Base-by-base conservation (phyloP, 257 asterid genomes). In the Nicotiana obtusifolia region DNA sequence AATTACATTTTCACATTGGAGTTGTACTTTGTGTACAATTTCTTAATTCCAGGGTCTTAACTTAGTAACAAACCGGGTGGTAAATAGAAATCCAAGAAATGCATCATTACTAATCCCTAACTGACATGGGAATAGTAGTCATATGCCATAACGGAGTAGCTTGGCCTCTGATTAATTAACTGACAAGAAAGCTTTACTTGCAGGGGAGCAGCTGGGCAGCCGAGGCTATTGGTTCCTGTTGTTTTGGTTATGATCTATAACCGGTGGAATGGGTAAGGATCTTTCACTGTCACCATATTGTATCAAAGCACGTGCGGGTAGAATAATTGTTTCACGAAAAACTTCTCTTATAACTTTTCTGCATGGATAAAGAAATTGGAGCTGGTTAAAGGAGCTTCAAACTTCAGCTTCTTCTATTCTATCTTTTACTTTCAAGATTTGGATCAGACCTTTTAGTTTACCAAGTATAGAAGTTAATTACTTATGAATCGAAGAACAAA, bases 131-230 rank as follows among this genome's bases (percentile, higher is more conserved):
- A 24, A 49, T 31, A 7, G 61, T 73, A 75, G 5, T 75, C 17
- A 49, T 49, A 49, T 49, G 44, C 62, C 80, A 49, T 49, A 26
- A 73, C 1, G 26, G 16, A 26, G 17, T 49, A 49, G 10, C 4
- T 24, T 75, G 62, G 26, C 0, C 44, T 49, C 17, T 26, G 62
- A 49, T 49, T 49, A 69, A 41, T 75, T 47, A 65, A 76, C 73
- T 84, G 82, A 62, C 60, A 6, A 9, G 11, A 73, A 64, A 47
- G 33, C 81, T 67, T 82, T 26, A 54, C 83, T 84, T 84, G 86
- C 93, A 95, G 99, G 94, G 99, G 95, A 81, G 97, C 98, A 3
- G 82, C 82, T 28, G 97, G 91, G 76, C 99, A 95, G 91, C 99
- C 97, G 44, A 88, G 99, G 87, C 83, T 95, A 82, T 81, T 95